Conservation (phyloP, 345 rosid species). For the Trapa bicornis region DNA sequence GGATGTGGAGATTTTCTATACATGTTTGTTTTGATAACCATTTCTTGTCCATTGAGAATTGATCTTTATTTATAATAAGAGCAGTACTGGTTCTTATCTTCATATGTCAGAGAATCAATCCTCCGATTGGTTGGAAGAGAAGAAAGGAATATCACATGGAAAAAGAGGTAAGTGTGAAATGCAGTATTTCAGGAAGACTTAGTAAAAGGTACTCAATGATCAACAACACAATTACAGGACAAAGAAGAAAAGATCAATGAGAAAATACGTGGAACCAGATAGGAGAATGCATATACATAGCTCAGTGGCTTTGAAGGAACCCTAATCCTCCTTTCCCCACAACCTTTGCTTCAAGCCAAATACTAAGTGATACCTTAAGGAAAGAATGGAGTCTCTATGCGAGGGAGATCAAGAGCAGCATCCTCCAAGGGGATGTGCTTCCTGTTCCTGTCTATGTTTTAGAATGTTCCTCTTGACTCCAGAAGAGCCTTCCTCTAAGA, state of each 20-base stretch:
- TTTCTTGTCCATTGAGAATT: background rate
- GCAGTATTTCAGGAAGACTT: constrained; percentile 1
- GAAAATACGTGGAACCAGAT: constrained; percentile 3
- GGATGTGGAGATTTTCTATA: background rate
- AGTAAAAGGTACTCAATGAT: constrained; percentile 8
- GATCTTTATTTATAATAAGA: background rate
- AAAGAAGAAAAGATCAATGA: constrained; percentile 4
- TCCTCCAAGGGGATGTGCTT: constrained; percentile 17
- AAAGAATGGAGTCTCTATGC: background rate
- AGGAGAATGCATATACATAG: constrained; percentile 4
- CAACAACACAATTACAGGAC: background rate
- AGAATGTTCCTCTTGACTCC: constrained; percentile 58
- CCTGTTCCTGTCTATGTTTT: constrained; percentile 59
- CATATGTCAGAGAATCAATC: background rate
- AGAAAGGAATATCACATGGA: background rate
- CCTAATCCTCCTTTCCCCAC: background rate
- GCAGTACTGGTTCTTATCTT: background rate
- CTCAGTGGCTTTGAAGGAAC: background rate
- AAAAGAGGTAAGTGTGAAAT: background rate
- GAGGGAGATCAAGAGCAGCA: constrained; percentile 37
- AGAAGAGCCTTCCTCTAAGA: constrained; percentile 77
- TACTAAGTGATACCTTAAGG: background rate
- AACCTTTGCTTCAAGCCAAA: background rate
- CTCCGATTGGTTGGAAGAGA: background rate
- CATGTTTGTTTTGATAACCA: background rate